Percentiles rank a stretch among this genome's conserved stretches.
Conservation (phyloP, 2,329 filamentous ascomycete genomes). For the Macrophomina pseudophaseolina region DNA sequence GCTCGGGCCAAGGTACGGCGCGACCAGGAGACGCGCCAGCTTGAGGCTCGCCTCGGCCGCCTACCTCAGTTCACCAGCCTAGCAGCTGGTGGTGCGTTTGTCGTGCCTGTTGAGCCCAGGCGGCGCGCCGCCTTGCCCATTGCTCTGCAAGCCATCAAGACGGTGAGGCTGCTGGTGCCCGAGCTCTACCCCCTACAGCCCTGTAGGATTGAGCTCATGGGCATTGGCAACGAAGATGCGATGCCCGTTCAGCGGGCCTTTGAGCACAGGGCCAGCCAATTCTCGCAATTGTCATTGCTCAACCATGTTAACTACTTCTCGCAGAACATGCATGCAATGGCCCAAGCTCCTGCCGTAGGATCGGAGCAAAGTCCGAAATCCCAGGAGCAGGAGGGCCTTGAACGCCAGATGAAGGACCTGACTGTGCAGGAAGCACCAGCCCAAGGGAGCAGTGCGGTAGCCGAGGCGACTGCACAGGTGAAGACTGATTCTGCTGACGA, state of each 20-base stretch:
- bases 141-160: constrained; percentile 65
- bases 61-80: constrained; percentile 70
- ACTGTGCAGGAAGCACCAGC: background rate
- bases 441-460: background rate
- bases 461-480: background rate
- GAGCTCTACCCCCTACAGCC: constrained; percentile 73
- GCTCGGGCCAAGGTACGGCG: constrained; percentile 66
- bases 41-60: constrained; percentile 76
- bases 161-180: constrained; percentile 72
- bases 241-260: constrained; percentile 71
- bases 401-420: constrained; percentile 1
- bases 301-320: constrained; percentile 76
- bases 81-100: constrained; percentile 69
- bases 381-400: background rate
- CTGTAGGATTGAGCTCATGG: constrained; percentile 69
- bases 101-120: constrained; percentile 70
- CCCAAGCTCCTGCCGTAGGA: constrained; percentile 43
- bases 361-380: constrained; percentile 3
- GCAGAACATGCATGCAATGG: constrained; percentile 71
- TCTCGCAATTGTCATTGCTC: constrained; percentile 68
- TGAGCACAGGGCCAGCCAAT: constrained; percentile 60
- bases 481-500: constrained; percentile 41
- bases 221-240: constrained; percentile 64
- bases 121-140: constrained; percentile 65
- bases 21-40: constrained; percentile 70